Evolutionary conservation across 306 rosid genomes (phyloP), one percentile per base, ranked within the genome.

Genomic region (Prunus armeniaca): DNA sequence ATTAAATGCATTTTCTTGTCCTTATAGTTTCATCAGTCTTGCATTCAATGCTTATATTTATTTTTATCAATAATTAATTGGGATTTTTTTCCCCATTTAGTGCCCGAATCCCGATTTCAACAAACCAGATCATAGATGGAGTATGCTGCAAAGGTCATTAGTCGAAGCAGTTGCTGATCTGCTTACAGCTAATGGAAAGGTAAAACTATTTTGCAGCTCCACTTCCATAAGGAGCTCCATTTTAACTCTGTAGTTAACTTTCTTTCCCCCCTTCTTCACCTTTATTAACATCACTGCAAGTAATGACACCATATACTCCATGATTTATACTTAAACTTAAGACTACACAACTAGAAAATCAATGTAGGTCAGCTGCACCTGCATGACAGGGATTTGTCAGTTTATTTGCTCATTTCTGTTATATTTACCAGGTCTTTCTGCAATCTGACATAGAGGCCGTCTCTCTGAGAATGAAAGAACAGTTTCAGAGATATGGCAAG

Each of bases 21-120:
- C 66, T 12, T 49, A 5, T 65, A 69, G 3, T 67, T 73, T 24
- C 54, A 38, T 43, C 15, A 17, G 9, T 30, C 6, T 30, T 70
- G 60, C 28, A 7, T 30, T 19, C 12, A 32, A 10, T 69, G 45
- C 43, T 69, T 62, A 62, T 1, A 8, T 62, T 27, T 28, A 28
- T 62, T 13, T 28, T 66, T 7, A 54, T 19, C 14, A 4, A 20
- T 68, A 55, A 49, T 56, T 72, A 45, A 20, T 66, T 0, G 57
- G 57, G 70, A 10, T 65, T 15, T 64, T 56, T 67, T 50, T 52
- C 61, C 38, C 50, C 9, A 45, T 73, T 2, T 17, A 95, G 98
- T 92, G 97, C 82, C 98, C 97, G 20, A 90, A 95, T 72, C 98
- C 97, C 5, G 96, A 92, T 80, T 95, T 95, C 85, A 92, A 84